A percentile compares a stretch with the other conserved stretches of the same genome.
These are phyloP conservation scores for Hygrophoropsis aurantiaca DNA, from an alignment of 768 basidiomycete species.

Conservation along the genomic window DNA sequence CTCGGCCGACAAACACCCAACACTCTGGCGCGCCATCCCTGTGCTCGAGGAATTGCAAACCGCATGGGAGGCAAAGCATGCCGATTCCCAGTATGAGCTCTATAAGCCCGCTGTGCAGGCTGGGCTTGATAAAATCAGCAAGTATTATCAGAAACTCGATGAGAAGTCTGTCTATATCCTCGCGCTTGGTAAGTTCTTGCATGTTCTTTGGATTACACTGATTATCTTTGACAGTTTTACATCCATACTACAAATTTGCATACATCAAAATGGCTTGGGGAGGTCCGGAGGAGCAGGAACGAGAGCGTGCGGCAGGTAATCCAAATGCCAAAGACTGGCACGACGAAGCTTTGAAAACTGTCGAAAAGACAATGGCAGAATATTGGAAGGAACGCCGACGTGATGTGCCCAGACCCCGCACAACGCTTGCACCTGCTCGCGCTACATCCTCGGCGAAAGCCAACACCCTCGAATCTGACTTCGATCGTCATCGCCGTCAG, in stretches of 20 bases:
- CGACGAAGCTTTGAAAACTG: slow-evolving; percentile 8
- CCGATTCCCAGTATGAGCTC: slow-evolving; percentile 3
- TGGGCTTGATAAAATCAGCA: slow-evolving; percentile 23
- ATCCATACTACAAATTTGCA: slow-evolving; percentile 31
- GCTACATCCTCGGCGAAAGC: too few relatives aligned
- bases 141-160: slow-evolving; percentile 21
- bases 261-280: slow-evolving; percentile 29
- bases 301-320: slow-evolving; percentile 7
- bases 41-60: slow-evolving; percentile 26
- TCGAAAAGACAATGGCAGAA: slow-evolving; percentile 6
- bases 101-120: slow-evolving; percentile 18
- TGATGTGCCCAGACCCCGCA: too few relatives aligned
- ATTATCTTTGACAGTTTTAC: slow-evolving; percentile 15
- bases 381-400: too few relatives aligned
- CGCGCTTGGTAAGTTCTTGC: slow-evolving; percentile 19
- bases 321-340: slow-evolving; percentile 13
- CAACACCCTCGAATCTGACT: slow-evolving; percentile 1
- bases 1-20: slow-evolving; percentile 21
- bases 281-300: slow-evolving; percentile 21
- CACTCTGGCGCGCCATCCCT: slow-evolving; percentile 25
- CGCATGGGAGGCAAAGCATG: slow-evolving; percentile 24
- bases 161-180: slow-evolving; percentile 17
- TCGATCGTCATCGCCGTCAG: background rate
- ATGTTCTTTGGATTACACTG: background rate
- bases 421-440: too few relatives aligned